Evolutionary conservation across 495 filamentous ascomycete species (phyloP).

Genomic region (Cercophora samala): DNA sequence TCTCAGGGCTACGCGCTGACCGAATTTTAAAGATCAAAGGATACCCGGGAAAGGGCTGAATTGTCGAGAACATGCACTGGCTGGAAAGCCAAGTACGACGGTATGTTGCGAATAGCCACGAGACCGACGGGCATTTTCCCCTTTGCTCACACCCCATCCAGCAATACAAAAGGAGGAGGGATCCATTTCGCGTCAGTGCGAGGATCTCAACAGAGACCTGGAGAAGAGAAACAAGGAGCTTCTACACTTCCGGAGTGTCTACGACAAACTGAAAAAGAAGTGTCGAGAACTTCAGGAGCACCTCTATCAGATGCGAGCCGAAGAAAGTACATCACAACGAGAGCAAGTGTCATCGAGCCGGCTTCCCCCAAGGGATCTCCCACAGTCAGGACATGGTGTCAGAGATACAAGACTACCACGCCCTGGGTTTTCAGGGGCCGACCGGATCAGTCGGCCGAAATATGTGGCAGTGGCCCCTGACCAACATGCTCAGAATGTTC

Average conservation of each 20-base stretch:
- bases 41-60: constrained; percentile 37
- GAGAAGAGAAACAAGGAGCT: neutral
- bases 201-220: constrained; percentile 1
- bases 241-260: neutral
- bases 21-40: constrained; percentile 48
- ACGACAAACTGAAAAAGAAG: neutral
- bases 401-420: neutral
- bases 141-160: neutral
- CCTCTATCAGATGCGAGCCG: neutral
- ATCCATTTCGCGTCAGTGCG: neutral
- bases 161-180: neutral
- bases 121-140: neutral
- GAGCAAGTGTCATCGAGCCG: neutral
- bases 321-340: neutral
- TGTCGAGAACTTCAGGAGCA: neutral
- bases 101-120: neutral
- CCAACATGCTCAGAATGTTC: neutral
- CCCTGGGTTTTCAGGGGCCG: neutral
- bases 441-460: neutral
- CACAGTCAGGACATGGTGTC: neutral
- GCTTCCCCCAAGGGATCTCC: neutral
- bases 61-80: neutral
- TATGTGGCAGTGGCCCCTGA: neutral
- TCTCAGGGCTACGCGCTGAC: neutral
- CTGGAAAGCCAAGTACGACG: neutral